Evolutionary conservation across 2,329 filamentous ascomycete genomes (phyloP).

Genomic region (Plenodomus lindquistii): DNA sequence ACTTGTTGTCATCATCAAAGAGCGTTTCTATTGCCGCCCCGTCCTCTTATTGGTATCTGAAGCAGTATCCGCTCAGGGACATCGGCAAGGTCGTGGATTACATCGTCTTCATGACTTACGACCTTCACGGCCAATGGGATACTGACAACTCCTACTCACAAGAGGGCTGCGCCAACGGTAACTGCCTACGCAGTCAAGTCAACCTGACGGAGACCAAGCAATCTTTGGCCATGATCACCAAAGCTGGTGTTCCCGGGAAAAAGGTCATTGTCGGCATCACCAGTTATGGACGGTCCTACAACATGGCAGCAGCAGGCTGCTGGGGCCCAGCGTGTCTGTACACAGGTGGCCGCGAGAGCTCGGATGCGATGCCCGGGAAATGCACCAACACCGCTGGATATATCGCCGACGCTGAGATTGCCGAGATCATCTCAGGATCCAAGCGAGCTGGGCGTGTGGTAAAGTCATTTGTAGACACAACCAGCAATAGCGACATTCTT

Average conservation of each 20-base stretch:
- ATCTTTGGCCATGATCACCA: conserved; percentile 46
- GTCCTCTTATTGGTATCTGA: conserved; percentile 38
- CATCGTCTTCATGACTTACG: conserved; percentile 41
- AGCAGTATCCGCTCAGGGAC: conserved; percentile 24
- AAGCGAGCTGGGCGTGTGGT: no score
- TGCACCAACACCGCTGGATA: conserved; percentile 49
- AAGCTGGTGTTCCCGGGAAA: conserved; percentile 31
- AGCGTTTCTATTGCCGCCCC: conserved; percentile 31
- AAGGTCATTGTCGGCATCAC: conserved; percentile 40
- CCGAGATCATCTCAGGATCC: no score
- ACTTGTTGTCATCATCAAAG: conserved; percentile 2
- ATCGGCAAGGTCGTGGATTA: conserved; percentile 30
- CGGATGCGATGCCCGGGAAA: conserved; percentile 34
- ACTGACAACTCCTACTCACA: conserved; percentile 32
- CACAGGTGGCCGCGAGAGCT: conserved; percentile 29
- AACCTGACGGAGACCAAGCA: conserved; percentile 45
- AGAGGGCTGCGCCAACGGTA: conserved; percentile 32
- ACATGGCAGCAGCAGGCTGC: conserved; percentile 42
- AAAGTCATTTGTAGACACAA: no score
- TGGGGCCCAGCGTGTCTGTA: conserved; percentile 39
- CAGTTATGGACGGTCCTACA: conserved; percentile 43
- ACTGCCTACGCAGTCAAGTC: conserved; percentile 41
- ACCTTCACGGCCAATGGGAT: conserved; percentile 51
- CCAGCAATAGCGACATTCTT: no score
- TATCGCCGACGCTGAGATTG: conserved; percentile 47